Percentiles rank a stretch among this genome's conserved stretches.
Conservation (phyloP, 2,329 filamentous ascomycete species). For the Fusarium sp. region DNA sequence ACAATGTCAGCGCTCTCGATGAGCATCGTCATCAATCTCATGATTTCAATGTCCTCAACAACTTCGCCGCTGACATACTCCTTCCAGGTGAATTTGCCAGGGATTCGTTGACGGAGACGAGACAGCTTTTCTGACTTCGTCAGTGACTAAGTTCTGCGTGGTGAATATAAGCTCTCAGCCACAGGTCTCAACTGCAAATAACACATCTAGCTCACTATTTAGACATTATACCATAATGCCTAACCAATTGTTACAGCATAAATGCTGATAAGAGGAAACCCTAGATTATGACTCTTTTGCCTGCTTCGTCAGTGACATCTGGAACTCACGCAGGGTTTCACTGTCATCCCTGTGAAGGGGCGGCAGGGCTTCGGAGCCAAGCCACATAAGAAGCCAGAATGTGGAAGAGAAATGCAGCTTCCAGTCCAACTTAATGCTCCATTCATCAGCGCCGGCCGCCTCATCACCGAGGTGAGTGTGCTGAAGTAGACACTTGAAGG, state of each 20-base stretch:
- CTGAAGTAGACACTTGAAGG: background rate
- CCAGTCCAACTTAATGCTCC: background rate
- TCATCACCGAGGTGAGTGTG: background rate
- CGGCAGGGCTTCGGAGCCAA: background rate
- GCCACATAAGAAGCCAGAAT: background rate
- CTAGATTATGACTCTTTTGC: too few species aligned
- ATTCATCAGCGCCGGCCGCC: background rate
- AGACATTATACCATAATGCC: too few species aligned
- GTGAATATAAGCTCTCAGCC: too few species aligned
- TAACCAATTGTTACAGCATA: too few species aligned
- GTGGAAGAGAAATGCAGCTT: background rate
- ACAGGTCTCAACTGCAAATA: too few species aligned
- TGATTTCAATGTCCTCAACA: background rate
- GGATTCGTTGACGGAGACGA: background rate
- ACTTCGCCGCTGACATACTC: background rate
- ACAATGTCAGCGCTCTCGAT: background rate
- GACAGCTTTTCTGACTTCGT: background rate
- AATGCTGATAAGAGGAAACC: too few species aligned
- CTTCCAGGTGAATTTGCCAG: background rate
- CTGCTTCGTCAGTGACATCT: background rate
- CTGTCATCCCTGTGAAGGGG: background rate
- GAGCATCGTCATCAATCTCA: background rate
- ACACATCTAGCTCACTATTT: too few species aligned
- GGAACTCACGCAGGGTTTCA: fast-evolving
- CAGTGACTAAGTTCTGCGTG: background rate